Evolutionary conservation across 2,329 filamentous ascomycete species (phyloP), one percentile per base, ranked within the genome.

Genomic region (Beauveria sp.): DNA sequence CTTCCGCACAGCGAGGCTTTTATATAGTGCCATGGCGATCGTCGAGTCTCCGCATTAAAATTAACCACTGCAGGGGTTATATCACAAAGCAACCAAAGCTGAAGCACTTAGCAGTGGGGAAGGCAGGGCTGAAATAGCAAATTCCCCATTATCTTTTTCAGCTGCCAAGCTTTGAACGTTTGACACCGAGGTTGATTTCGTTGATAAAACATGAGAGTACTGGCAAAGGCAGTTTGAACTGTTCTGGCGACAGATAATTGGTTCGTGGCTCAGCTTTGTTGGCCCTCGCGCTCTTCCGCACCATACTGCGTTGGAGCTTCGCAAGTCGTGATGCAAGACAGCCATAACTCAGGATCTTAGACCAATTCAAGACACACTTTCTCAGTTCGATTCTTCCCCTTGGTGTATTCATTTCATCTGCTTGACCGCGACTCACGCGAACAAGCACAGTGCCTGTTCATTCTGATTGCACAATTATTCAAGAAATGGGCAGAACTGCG

Each of bases 111-210:
- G 12, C 24, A 3, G 54, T 57, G 54, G 43, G 26, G 42, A 22
- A 46, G 26, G 24, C 26, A 24, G 42, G 12, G 42, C n/a, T 31
- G 16, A 46, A 22, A 38, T n/a, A 1, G 12, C 28, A 24, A 34
- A 14, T 38, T 46, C 14, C 9, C n/a, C 43, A 34, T 38, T 14
- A n/a, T 42, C 22, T 31, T 48, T 49, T 59, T 59, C 56, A 59
- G 56, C 56, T 59, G 56, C 56, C 56, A 59, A 59, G 56, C 45
- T 24, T 50, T 50, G n/a, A 46, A 34, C 12, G 20, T 40, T 24
- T n/a, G 34, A 46, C 53, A 16, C 22, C 31, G 31, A 31, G 20
- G 45, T 26, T 49, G 46, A 7, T 2, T 16, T 16, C 10, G 24
- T 31, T 12, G 31, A 31, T 31, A 12, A 1, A 31, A 4, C 1